Evolutionary conservation across 371 early-diverging fungal species (phyloP), one percentile per base, ranked within the genome.

Genomic region (Actinomortierella wolfii): DNA sequence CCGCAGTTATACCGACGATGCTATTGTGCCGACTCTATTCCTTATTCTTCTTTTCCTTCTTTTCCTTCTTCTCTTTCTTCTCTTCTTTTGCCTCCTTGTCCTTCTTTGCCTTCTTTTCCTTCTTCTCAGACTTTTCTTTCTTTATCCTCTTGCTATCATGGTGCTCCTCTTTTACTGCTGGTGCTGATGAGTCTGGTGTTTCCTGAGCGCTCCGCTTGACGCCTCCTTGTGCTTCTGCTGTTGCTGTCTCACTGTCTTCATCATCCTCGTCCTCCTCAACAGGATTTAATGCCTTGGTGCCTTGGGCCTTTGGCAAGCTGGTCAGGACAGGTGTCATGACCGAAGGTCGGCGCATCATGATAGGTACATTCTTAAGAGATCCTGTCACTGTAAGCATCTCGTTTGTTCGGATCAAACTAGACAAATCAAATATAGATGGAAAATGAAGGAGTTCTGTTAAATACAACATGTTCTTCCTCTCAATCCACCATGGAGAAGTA

Each of bases 331-430:
- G 47, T 62, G 66, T 46, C 52, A 71, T 61, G 59, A 67, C 59
- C 18, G 74, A 73, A 25, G 62, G 47, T 23, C 67, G 74, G 18
- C 74, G 74, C 34, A 41, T 41, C 42, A 56, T 73, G 39, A 73
- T 63, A n/a, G 74, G 67, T 20, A 73, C 74, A 24, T 58, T 56
- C 74, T 66, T 54, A 51, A 92, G 76, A 24, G 90, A 85, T 56
- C 92, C 92, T 51, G 85, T 83, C 17, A 90, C 85, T 13, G 90
- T 85, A 44, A 92, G 76, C 78, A 92, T 89, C 55, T 88, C 86
- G 75, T 89, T 90, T 39, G 88, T 86, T 68, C 85, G 85, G 53
- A 87, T 83, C 57, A 92, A 79, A 42, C 91, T 92, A 67, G 17
- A 20, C 4, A 3, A n/a, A 24, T 15, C 21, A 47, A n/a, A n/a